Evolutionary conservation across 352 stramenopile species (phyloP).

Genomic region (Globisporangium ultimum): DNA sequence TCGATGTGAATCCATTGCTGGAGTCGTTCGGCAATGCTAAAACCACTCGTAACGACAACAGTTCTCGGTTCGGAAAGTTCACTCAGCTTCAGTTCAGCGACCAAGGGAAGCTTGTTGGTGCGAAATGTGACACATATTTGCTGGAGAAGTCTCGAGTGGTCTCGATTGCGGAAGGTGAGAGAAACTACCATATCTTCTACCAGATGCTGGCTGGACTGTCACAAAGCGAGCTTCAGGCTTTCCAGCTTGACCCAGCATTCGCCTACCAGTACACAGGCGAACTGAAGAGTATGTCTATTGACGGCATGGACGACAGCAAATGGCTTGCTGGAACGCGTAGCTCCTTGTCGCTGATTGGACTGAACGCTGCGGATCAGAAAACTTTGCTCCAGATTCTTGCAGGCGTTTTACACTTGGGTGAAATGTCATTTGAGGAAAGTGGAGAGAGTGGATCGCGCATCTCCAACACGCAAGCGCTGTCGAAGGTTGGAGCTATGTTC

Average conservation of each 20-base stretch:
- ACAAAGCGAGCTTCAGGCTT: constrained; percentile 45
- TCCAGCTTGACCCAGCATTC: constrained; percentile 58
- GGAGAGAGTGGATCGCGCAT: constrained; percentile 75
- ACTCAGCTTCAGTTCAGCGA: constrained; percentile 87
- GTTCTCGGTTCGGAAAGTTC: constrained; percentile 89
- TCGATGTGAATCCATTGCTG: constrained; percentile 90
- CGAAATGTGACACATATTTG: constrained; percentile 93
- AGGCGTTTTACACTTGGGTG: constrained; percentile 95
- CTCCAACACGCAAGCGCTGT: constrained; percentile 55
- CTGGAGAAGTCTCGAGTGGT: constrained; percentile 96
- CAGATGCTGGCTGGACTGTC: constrained; percentile 83
- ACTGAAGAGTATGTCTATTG: constrained; percentile 76
- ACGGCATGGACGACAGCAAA: constrained; percentile 82
- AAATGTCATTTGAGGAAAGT: constrained; percentile 89
- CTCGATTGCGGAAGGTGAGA: constrained; percentile 93
- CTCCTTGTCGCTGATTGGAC: constrained; percentile 75
- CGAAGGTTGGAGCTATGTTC: constrained; percentile 87
- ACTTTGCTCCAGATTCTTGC: constrained; percentile 83
- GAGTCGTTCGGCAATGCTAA: constrained; percentile 95
- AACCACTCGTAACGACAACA: constrained; percentile 93
- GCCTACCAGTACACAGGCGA: constrained; percentile 76
- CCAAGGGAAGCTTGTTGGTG: constrained; percentile 75
- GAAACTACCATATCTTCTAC: constrained; percentile 99
- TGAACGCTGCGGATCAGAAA: constrained; percentile 50
- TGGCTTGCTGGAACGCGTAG: constrained; percentile 78